Conservation (phyloP, 257 asterid species). For the Coffea canephora region DNA sequence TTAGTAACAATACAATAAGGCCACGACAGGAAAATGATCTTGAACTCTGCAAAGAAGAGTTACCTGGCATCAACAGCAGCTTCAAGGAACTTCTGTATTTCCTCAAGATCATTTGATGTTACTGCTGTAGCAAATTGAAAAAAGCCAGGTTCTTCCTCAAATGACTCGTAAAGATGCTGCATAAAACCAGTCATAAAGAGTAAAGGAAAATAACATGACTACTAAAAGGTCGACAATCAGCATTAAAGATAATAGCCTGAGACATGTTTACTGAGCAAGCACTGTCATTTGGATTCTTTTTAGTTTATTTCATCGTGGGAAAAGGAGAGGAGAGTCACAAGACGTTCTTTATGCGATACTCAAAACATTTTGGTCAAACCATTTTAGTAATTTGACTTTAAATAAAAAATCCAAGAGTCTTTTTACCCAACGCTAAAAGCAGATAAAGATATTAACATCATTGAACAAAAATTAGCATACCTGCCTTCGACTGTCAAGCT, state of each 20-base stretch:
- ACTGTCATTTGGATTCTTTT: neutral
- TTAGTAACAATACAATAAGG: neutral
- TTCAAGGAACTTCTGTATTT: conserved; percentile 87
- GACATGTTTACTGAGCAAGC: neutral
- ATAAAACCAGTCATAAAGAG: conserved; percentile 21
- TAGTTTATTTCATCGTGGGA: neutral
- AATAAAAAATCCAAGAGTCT: neutral
- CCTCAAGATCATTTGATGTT: conserved; percentile 88
- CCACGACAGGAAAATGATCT: neutral
- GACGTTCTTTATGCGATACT: neutral
- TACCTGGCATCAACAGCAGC: conserved; percentile 86
- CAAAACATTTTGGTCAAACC: neutral
- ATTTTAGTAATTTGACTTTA: neutral
- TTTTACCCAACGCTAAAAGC: conserved; percentile 2
- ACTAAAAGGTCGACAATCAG: neutral
- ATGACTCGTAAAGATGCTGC: conserved; percentile 87
- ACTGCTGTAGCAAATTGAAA: conserved; percentile 80
- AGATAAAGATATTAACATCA: conserved; percentile 4
- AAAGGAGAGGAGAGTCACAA: neutral
- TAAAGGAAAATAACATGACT: conserved; percentile 19
- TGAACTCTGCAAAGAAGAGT: conserved; percentile 9
- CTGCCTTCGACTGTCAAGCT: conserved; percentile 82
- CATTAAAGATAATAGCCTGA: conserved; percentile 1
- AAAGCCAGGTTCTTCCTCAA: conserved; percentile 74
- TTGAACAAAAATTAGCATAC: conserved; percentile 32